phyloP scores from a whole-genome alignment of 805 yeast genomes.

The Candida pseudoglaebosa region DNA sequence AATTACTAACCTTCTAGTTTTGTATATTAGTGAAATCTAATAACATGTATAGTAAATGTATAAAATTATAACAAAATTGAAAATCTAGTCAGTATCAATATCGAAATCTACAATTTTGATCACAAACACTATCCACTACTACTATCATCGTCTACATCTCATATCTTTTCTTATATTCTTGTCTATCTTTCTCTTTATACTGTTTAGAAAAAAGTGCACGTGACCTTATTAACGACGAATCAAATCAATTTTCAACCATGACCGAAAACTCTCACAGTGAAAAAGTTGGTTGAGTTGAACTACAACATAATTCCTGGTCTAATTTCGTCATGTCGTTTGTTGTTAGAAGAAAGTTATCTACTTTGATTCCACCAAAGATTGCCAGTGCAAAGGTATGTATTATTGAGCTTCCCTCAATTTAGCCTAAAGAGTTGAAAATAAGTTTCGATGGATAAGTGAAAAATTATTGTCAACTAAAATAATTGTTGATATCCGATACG shows the following conservation, averaged over 20 bases:
- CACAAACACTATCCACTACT: not conserved
- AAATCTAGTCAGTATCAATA: too few relatives aligned
- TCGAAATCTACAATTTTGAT: too few relatives aligned
- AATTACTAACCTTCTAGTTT: slow-evolving; percentile 33
- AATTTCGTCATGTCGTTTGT: slow-evolving; percentile 87
- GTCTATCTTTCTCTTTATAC: not conserved
- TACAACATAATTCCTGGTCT: not conserved
- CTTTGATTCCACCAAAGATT: slow-evolving; percentile 97
- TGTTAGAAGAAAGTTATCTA: slow-evolving; percentile 88
- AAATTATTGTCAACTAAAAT: too few relatives aligned
- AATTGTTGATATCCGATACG: too few relatives aligned
- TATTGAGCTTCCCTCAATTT: not conserved
- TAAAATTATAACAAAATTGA: not conserved
- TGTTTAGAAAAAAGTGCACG: not conserved
- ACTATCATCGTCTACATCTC: not conserved
- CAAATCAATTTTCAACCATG: slow-evolving; percentile 6
- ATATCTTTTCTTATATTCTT: not conserved
- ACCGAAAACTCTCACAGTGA: slow-evolving; percentile 4
- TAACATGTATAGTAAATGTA: not conserved
- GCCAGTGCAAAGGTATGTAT: slow-evolving; percentile 84
- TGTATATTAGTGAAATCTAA: slow-evolving; percentile 39
- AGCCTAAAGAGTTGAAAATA: too few relatives aligned
- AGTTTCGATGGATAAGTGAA: too few relatives aligned
- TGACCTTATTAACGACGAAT: slow-evolving; percentile 8
- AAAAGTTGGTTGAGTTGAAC: slow-evolving; percentile 8